A percentile compares a stretch with the other conserved stretches of the same genome.
Evolutionary conservation across 192 early-diverging fungal species (phyloP).

Genomic region (Rhizophagus clarus): DNA sequence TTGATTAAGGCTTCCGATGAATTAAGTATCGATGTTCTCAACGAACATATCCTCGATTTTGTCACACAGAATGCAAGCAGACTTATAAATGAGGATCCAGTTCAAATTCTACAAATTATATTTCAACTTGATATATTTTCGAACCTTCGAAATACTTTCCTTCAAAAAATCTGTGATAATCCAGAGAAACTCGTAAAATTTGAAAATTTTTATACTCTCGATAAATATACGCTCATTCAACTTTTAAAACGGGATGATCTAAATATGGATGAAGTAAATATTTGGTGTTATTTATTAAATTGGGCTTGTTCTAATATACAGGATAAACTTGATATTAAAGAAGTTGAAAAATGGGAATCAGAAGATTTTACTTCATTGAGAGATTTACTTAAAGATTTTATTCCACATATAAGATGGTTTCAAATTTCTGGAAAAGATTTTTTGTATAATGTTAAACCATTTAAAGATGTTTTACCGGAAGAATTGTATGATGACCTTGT

Average conservation of each 20-base stretch:
- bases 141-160: neutral
- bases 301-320: neutral
- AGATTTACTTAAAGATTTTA: neutral
- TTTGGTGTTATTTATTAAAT: neutral
- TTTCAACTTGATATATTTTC: neutral
- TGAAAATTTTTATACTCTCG: neutral
- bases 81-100: neutral
- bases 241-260: neutral
- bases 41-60: neutral
- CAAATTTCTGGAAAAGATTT: conserved; percentile 3
- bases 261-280: neutral
- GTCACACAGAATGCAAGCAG: neutral
- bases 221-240: neutral
- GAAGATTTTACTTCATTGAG: neutral
- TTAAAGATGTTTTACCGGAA: neutral
- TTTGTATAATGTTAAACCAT: neutral
- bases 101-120: neutral
- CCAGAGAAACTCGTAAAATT: neutral
- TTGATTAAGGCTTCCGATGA: neutral
- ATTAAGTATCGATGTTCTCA: neutral
- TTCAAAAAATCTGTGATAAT: neutral
- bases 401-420: conserved; percentile 13
- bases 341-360: neutral
- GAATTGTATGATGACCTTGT: neutral
- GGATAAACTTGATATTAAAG: neutral